Percentiles rank a stretch among this genome's conserved stretches.
Conservation (phyloP, 331 rosid genomes). For the Rhamnella rubrinervis region DNA sequence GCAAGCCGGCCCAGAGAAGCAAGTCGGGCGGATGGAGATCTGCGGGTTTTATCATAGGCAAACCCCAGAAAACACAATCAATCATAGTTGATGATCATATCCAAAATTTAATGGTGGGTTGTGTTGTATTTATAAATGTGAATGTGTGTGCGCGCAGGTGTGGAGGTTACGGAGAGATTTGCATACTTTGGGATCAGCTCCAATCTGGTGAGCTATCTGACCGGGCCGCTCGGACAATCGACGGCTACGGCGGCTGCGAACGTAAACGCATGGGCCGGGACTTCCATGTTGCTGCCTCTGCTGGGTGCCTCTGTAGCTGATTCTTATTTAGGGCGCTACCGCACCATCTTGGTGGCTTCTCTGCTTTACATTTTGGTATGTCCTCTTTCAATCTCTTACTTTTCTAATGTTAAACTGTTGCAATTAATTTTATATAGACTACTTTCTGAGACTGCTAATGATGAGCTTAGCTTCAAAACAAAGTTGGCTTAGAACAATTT, state of each 20-base stretch:
- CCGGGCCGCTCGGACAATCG: conserved; percentile 34
- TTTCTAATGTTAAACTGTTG: background rate
- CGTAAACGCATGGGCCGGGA: conserved; percentile 42
- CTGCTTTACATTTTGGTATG: conserved; percentile 33
- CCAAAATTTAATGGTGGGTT: too few species aligned
- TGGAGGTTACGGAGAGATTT: conserved; percentile 49
- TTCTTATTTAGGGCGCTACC: conserved; percentile 46
- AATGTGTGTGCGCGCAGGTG: conserved; percentile 5
- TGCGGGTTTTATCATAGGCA: too few species aligned
- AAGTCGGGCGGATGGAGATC: too few species aligned
- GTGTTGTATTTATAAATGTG: too few species aligned
- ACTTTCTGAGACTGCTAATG: too few species aligned
- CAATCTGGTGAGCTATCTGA: conserved; percentile 42
- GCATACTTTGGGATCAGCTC: conserved; percentile 36
- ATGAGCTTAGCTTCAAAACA: too few species aligned
- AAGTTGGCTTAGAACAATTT: too few species aligned
- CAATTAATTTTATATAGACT: too few species aligned
- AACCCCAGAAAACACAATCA: too few species aligned
- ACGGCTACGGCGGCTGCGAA: conserved; percentile 38
- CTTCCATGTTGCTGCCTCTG: conserved; percentile 40
- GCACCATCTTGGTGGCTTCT: conserved; percentile 36
- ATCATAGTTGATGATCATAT: too few species aligned
- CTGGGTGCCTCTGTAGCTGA: conserved; percentile 48
- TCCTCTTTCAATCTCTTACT: background rate
- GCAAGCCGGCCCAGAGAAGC: too few species aligned